phyloP scores from a whole-genome alignment of 2,329 filamentous ascomycete genomes.

The Pseudocercospora fijiensis region DNA sequence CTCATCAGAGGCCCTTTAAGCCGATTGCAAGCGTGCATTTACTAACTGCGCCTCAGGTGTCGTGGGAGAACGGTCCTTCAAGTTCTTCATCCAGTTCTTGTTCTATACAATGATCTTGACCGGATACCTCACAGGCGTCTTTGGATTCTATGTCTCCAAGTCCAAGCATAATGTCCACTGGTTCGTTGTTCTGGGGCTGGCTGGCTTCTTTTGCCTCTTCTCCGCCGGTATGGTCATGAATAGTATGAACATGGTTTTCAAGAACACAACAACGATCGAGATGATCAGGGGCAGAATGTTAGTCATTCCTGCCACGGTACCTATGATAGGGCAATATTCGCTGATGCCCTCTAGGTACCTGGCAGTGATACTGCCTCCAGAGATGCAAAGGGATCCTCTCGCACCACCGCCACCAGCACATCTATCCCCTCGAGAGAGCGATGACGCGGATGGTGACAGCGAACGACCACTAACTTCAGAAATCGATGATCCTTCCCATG shows the following conservation, averaged over 20 bases:
- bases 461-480: slow-evolving; percentile 37
- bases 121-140: slow-evolving; percentile 60
- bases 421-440: slow-evolving; percentile 11
- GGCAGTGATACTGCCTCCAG: slow-evolving; percentile 67
- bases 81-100: slow-evolving; percentile 88
- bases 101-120: slow-evolving; percentile 71
- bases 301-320: neutral
- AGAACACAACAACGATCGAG: slow-evolving; percentile 84
- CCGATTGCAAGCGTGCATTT: neutral
- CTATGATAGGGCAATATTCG: neutral
- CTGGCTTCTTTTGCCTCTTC: slow-evolving; percentile 77
- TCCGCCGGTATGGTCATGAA: slow-evolving; percentile 72
- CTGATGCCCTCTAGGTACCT: slow-evolving; percentile 49
- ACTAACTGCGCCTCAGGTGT: slow-evolving; percentile 56
- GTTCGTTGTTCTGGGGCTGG: slow-evolving; percentile 65
- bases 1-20: neutral
- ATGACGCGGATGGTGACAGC: slow-evolving; percentile 24
- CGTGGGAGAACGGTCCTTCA: slow-evolving; percentile 75
- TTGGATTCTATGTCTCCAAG: slow-evolving; percentile 63
- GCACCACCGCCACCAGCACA: slow-evolving; percentile 25
- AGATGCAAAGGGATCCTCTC: slow-evolving; percentile 29
- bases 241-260: slow-evolving; percentile 66
- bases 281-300: slow-evolving; percentile 61
- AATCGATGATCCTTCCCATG: slow-evolving; percentile 36
- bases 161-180: slow-evolving; percentile 55